Conservation (phyloP, 257 asterid species). For the Solanum gandarillasii region DNA sequence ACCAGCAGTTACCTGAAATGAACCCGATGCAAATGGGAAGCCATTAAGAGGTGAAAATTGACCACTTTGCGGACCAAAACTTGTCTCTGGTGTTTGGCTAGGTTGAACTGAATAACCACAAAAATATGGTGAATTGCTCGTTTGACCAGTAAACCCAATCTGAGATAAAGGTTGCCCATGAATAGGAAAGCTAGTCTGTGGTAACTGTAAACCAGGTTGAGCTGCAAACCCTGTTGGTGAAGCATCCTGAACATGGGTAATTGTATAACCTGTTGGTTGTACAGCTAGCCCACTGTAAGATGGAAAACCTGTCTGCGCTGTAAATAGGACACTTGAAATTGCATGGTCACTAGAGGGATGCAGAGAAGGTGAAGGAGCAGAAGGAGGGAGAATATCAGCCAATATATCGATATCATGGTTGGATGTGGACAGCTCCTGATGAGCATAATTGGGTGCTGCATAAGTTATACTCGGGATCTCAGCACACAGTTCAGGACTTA, state of each 20-base stretch:
- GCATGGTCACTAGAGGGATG: constrained; percentile 5
- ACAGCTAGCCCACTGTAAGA: constrained; percentile 24
- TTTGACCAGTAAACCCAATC: constrained; percentile 7
- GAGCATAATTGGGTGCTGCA: constrained; percentile 9
- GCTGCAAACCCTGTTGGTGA: constrained; percentile 37
- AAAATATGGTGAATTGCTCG: constrained; percentile 1
- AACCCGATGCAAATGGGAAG: constrained; percentile 21
- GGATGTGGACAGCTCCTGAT: constrained; percentile 38
- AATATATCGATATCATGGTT: constrained; percentile 59
- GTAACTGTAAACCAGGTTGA: constrained; percentile 32
- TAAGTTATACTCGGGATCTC: constrained; percentile 12
- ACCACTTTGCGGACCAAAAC: constrained; percentile 35
- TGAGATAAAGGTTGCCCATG: background rate
- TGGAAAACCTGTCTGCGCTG: constrained; percentile 10
- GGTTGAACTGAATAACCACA: constrained; percentile 37
- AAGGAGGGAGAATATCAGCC: constrained; percentile 88
- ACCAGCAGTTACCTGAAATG: constrained; percentile 3
- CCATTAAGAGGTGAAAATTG: constrained; percentile 34
- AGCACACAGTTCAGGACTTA: constrained; percentile 24
- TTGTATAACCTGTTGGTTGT: constrained; percentile 19
- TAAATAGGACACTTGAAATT: constrained; percentile 23
- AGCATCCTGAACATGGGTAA: constrained; percentile 27
- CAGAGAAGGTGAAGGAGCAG: constrained; percentile 33
- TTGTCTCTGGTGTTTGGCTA: constrained; percentile 34
- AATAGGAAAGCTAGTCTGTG: constrained; percentile 6